Evolutionary conservation across 345 rosid species (phyloP), one percentile per base, ranked within the genome.

Genomic region (Erucastrum elatum): DNA sequence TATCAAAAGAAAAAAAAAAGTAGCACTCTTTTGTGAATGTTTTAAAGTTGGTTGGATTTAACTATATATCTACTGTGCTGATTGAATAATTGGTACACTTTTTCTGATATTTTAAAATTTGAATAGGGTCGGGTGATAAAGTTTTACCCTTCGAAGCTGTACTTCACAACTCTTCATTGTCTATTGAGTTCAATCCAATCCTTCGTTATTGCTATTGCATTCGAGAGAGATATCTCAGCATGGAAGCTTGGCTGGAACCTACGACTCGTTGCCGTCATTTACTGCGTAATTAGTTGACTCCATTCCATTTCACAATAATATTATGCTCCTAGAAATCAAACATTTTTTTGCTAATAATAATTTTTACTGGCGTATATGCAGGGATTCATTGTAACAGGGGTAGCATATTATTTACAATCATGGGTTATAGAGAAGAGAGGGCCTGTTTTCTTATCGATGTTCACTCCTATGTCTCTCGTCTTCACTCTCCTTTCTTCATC

Each of bases 401-500:
- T 90, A 25, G 84, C 99, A 17, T 91, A 84, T 81, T 95, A 92
- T 83, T 70, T 92, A 15, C 99, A 95, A 84, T 84, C 99, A 35
- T 95, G 96, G 98, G 84, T 95, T 27, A 85, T 95, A 60, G 99
- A 92, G 84, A 91, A 87, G 80, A 90, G 84, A 60, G 99, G 99
- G 41, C 97, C 99, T 41, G 98, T 95, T 4, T 91, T 91, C 79
- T 77, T 92, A 75, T 94, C 98, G 68, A 92, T 90, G 96, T 88
- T 96, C 8, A 95, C 95, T 6, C 99, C 99, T 5, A 70, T 95
- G 74, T 75, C 81, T 72, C 78, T 95, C 29, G 61, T 88, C 67
- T 87, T 95, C 70, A 95, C 99, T 60, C 81, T 88, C 16, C 41
- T 90, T 44, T 82, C 79, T 55, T 91, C 99, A 34, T 87, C 87